Evolutionary conservation across 1,284 basidiomycete species (phyloP).

Genomic region (Tilletiopsis washingtonensis): DNA sequence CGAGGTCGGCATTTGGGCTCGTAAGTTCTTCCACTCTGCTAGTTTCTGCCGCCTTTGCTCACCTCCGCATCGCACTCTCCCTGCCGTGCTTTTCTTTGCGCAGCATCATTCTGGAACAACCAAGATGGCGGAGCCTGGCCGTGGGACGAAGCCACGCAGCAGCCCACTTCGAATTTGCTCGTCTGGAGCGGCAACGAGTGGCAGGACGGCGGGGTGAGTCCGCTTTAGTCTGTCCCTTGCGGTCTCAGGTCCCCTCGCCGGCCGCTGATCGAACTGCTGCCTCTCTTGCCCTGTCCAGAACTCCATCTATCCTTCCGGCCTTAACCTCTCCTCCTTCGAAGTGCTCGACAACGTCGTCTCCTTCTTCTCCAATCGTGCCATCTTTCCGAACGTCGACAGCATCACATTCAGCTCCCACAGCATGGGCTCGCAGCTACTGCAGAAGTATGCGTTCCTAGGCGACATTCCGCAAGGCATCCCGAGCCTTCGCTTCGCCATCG

Average conservation of each 20-base stretch:
- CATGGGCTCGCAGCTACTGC: constrained; percentile 24
- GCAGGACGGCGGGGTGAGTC: too few relatives aligned
- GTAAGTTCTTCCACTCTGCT: too few relatives aligned
- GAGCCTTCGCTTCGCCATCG: constrained; percentile 27
- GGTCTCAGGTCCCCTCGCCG: too few relatives aligned
- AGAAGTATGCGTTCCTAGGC: constrained; percentile 35
- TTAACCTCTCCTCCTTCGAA: constrained; percentile 19
- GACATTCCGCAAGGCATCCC: constrained; percentile 14
- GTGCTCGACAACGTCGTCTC: constrained; percentile 28
- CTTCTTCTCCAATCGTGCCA: constrained; percentile 27
- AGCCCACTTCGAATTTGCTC: constrained; percentile 18
- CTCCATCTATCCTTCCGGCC: constrained; percentile 17
- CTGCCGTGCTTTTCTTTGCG: too few relatives aligned
- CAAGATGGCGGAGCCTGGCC: too few relatives aligned
- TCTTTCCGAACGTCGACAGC: constrained; percentile 30
- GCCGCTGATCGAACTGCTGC: too few relatives aligned
- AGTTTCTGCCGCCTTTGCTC: too few relatives aligned
- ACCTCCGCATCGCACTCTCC: too few relatives aligned
- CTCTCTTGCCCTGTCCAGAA: too few relatives aligned
- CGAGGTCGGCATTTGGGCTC: constrained; percentile 1
- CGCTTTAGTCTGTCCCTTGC: too few relatives aligned
- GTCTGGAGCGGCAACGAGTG: constrained; percentile 17
- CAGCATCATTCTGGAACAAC: too few relatives aligned
- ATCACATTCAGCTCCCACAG: constrained; percentile 35
- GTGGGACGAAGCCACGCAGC: constrained; percentile 19